Conservation (phyloP, 148 eudicot genomes). For the Gaultheria prostrata region DNA sequence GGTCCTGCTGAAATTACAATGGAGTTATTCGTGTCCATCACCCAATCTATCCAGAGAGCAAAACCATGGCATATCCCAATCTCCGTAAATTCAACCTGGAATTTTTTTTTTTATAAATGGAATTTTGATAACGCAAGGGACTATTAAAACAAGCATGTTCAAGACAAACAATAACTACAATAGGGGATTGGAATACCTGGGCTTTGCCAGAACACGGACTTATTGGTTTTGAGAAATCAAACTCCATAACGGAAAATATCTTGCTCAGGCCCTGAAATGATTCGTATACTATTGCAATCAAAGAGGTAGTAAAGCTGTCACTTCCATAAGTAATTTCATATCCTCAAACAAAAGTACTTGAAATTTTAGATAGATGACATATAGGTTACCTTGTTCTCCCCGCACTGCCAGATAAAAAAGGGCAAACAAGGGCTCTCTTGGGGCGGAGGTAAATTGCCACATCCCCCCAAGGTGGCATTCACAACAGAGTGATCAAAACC, state of each 20-base stretch:
- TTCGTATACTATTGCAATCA: not conserved
- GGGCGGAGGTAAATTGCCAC: conserved; percentile 55
- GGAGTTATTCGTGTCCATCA: conserved; percentile 47
- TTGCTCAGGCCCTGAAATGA: conserved; percentile 63
- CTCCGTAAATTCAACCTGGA: conserved; percentile 56
- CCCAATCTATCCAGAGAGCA: conserved; percentile 95
- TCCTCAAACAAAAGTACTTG: not conserved
- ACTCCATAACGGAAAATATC: conserved; percentile 58
- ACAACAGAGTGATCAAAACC: conserved; percentile 76
- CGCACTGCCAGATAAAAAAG: conserved; percentile 83
- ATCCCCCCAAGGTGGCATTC: conserved; percentile 69
- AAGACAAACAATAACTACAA: not conserved
- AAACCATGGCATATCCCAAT: conserved; percentile 81
- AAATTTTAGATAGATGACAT: not conserved
- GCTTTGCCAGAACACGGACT: conserved; percentile 53
- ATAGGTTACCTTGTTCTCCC: conserved; percentile 58
- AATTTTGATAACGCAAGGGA: not conserved
- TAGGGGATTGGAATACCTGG: conserved; percentile 37
- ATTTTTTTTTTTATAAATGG: not conserved
- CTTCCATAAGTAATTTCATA: not conserved
- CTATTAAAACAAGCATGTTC: not conserved
- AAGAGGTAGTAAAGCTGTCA: not conserved
- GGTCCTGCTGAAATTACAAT: conserved; percentile 67
- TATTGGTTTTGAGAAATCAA: conserved; percentile 65
- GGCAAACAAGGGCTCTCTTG: conserved; percentile 58